phyloP scores from a whole-genome alignment of 768 basidiomycete species.

The Naganishia vishniacii region DNA sequence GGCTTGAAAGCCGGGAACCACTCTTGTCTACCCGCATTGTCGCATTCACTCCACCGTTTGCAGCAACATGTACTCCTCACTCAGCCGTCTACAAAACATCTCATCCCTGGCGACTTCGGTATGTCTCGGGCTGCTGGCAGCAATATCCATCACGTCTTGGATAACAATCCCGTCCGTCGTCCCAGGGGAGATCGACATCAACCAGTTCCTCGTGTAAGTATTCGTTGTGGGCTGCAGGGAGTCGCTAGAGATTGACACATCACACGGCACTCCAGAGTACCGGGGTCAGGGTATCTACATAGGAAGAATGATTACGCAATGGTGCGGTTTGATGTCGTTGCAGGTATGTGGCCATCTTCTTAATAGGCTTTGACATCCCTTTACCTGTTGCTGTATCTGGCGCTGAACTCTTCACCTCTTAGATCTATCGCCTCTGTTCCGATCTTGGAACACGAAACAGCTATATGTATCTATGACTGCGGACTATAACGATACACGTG shows the following conservation, averaged over 20 bases:
- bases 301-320: conserved; percentile 20
- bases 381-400: not conserved
- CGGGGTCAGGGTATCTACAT: conserved; percentile 19
- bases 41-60: too few relatives aligned
- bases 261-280: not conserved
- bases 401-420: not conserved
- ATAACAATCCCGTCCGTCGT: conserved; percentile 17
- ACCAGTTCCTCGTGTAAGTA: conserved; percentile 23
- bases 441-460: conserved; percentile 28
- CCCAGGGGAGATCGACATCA: conserved; percentile 22
- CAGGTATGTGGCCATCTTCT: not conserved
- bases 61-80: conserved; percentile 22
- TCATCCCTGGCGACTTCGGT: conserved; percentile 24
- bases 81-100: conserved; percentile 20
- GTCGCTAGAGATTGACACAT: not conserved
- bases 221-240: too few relatives aligned
- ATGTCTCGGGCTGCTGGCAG: conserved; percentile 21
- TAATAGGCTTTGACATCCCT: too few relatives aligned
- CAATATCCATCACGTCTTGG: conserved; percentile 24
- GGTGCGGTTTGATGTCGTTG: conserved; percentile 21
- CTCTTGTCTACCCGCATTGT: too few relatives aligned
- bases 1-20: not conserved
- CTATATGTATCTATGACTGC: conserved; percentile 24
- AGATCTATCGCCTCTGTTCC: conserved; percentile 26
- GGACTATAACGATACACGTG: conserved; percentile 24